Evolutionary conservation across 2,329 filamentous ascomycete genomes (phyloP).

Genomic region (Bipolaris cookei): DNA sequence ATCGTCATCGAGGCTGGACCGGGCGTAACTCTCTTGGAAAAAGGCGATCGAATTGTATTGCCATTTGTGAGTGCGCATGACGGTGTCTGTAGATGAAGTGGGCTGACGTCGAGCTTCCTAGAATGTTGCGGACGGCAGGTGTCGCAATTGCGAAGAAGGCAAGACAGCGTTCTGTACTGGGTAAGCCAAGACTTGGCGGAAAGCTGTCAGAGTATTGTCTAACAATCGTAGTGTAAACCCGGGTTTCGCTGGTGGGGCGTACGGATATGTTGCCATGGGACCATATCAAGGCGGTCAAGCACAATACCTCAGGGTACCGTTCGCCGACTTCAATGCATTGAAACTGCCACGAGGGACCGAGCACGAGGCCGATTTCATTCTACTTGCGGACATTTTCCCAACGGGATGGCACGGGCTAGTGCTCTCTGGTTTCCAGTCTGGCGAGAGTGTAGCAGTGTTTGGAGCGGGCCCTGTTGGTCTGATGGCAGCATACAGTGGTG

Average conservation of each 20-base stretch:
- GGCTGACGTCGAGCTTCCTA: neutral
- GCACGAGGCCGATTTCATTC: conserved; percentile 65
- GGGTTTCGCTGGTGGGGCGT: conserved; percentile 65
- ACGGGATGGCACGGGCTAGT: conserved; percentile 64
- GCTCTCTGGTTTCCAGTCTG: conserved; percentile 64
- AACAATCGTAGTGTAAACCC: conserved; percentile 56
- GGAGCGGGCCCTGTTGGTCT: conserved; percentile 67
- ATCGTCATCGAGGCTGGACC: conserved; percentile 62
- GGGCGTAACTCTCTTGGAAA: conserved; percentile 66
- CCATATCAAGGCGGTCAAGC: conserved; percentile 64
- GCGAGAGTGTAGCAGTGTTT: conserved; percentile 69
- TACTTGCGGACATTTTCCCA: conserved; percentile 59
- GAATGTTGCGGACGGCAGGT: conserved; percentile 50
- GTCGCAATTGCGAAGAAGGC: conserved; percentile 69
- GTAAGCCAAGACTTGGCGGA: conserved; percentile 10
- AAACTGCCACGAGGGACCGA: conserved; percentile 66
- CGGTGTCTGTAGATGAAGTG: neutral
- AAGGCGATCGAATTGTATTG: conserved; percentile 68
- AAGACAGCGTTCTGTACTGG: conserved; percentile 70
- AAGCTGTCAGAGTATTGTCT: neutral
- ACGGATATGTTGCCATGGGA: conserved; percentile 69
- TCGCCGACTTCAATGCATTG: conserved; percentile 70
- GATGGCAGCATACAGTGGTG: conserved; percentile 69
- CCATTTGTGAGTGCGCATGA: conserved; percentile 56
- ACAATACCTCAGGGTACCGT: conserved; percentile 69